These are phyloP conservation scores for Scheffersomyces insectosa DNA, from an alignment of 1,139 yeast species.

Conservation along the genomic window DNA sequence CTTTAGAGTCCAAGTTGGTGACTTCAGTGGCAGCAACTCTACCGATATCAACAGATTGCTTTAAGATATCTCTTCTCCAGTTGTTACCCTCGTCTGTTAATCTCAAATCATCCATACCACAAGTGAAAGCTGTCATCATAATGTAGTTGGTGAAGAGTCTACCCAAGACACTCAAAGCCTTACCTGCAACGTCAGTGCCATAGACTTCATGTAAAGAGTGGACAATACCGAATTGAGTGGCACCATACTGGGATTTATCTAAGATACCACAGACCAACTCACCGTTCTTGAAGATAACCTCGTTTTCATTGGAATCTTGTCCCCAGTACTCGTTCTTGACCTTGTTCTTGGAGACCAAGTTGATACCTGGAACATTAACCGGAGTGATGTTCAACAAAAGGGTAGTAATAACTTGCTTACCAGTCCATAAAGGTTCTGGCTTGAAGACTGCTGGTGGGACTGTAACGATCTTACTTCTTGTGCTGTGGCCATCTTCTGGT, in stretches of 20 bases:
- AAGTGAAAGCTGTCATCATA: slow-evolving; percentile 90
- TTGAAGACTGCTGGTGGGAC: slow-evolving; percentile 87
- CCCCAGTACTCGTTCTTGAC: slow-evolving; percentile 97
- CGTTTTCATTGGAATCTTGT: slow-evolving; percentile 75
- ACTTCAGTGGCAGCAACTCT: slow-evolving; percentile 93
- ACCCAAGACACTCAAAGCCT: slow-evolving; percentile 85
- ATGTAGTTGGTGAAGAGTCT: slow-evolving; percentile 92
- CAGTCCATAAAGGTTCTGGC: slow-evolving; percentile 96
- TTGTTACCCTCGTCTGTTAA: slow-evolving; percentile 87
- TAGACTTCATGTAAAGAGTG: slow-evolving; percentile 96
- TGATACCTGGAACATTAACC: slow-evolving; percentile 83
- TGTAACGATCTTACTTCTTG: slow-evolving; percentile 68
- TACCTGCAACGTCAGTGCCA: slow-evolving; percentile 89
- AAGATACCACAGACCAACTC: slow-evolving; percentile 87
- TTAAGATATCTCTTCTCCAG: slow-evolving; percentile 83
- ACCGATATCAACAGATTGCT: slow-evolving; percentile 78
- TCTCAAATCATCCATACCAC: slow-evolving; percentile 99
- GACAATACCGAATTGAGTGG: slow-evolving; percentile 94
- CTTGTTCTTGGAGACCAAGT: slow-evolving; percentile 80
- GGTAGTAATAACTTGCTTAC: slow-evolving; percentile 95
- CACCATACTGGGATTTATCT: slow-evolving; percentile 98
- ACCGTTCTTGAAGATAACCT: slow-evolving; percentile 84
- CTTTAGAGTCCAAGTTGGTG: slow-evolving; percentile 69
- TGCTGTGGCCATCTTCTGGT: slow-evolving; percentile 98
- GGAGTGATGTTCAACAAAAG: slow-evolving; percentile 86